Evolutionary conservation across 1,139 yeast genomes (phyloP).

Genomic region (Hyphopichia wangnamkhiaoensis): DNA sequence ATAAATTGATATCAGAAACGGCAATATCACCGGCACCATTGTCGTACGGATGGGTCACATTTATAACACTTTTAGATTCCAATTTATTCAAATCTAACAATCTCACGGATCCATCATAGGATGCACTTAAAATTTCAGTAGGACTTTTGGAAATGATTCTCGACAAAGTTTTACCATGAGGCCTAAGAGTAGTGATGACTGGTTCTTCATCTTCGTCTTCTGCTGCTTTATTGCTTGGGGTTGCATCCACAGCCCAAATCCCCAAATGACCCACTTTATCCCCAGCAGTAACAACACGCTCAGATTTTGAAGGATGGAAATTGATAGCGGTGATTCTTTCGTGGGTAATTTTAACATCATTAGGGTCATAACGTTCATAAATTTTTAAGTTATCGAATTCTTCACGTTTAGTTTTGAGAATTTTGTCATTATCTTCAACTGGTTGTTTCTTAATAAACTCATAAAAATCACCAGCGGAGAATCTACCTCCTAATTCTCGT

Average conservation of each 20-base stretch:
- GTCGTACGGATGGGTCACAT: slow-evolving; percentile 52
- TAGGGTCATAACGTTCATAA: slow-evolving; percentile 61
- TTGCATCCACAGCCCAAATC: slow-evolving; percentile 75
- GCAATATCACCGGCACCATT: slow-evolving; percentile 46
- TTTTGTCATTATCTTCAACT: slow-evolving; percentile 32
- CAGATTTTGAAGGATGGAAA: slow-evolving; percentile 71
- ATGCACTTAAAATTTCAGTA: slow-evolving; percentile 62
- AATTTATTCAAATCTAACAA: slow-evolving; percentile 64
- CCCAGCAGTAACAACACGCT: slow-evolving; percentile 75
- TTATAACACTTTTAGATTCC: slow-evolving; percentile 57
- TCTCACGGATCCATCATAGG: slow-evolving; percentile 88
- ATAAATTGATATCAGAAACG: slow-evolving; percentile 60
- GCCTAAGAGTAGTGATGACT: slow-evolving; percentile 60
- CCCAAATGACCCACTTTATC: slow-evolving; percentile 86
- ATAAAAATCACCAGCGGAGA: slow-evolving; percentile 81
- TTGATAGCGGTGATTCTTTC: slow-evolving; percentile 72
- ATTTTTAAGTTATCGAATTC: slow-evolving; percentile 53
- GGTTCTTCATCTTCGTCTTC: slow-evolving; percentile 36
- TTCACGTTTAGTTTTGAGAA: slow-evolving; percentile 46
- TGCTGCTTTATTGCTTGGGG: slow-evolving; percentile 2
- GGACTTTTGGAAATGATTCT: slow-evolving; percentile 55
- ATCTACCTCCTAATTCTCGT: slow-evolving; percentile 49
- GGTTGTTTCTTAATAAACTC: slow-evolving; percentile 42
- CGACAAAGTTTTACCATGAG: slow-evolving; percentile 77
- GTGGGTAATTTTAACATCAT: slow-evolving; percentile 69